These are phyloP conservation scores for Aspergillus vadensis DNA, from an alignment of 2,329 filamentous ascomycete species.

Conservation along the genomic window DNA sequence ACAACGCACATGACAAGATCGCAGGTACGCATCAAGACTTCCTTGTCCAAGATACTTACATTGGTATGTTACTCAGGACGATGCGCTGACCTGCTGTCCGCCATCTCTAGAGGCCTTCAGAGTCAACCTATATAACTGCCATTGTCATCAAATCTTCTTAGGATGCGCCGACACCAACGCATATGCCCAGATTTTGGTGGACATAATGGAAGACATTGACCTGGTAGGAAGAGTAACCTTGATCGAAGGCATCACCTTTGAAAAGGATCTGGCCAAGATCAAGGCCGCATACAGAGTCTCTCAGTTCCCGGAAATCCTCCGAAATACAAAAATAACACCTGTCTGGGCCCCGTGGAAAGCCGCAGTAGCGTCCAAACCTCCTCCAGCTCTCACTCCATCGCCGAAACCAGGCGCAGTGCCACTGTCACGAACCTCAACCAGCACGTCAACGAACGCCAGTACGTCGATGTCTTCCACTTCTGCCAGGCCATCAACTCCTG, in stretches of 20 bases:
- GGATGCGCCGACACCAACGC: constrained; percentile 61
- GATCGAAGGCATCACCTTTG: constrained; percentile 59
- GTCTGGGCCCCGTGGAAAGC: constrained; percentile 39
- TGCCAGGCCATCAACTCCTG: constrained; percentile 40
- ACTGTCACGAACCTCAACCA: constrained; percentile 43
- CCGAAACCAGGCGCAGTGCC: constrained; percentile 35
- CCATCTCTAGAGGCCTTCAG: constrained; percentile 53
- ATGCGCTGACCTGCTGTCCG: constrained; percentile 27
- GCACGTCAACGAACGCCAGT: constrained; percentile 39
- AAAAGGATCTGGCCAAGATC: constrained; percentile 53
- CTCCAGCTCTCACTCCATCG: constrained; percentile 38
- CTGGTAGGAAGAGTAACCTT: constrained; percentile 55
- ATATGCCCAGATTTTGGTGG: constrained; percentile 56
- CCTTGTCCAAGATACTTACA: constrained; percentile 12
- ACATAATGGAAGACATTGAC: constrained; percentile 49
- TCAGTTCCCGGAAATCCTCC: constrained; percentile 57
- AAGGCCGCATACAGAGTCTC: constrained; percentile 51
- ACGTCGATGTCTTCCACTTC: constrained; percentile 38
- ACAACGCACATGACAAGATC: constrained; percentile 52
- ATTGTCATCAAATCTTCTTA: constrained; percentile 63
- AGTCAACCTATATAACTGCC: constrained; percentile 57
- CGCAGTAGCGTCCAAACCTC: constrained; percentile 31
- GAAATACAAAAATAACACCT: constrained; percentile 52
- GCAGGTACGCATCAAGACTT: constrained; percentile 37
- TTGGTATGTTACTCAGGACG: neutral